Evolutionary conservation across 2,329 filamentous ascomycete genomes (phyloP).

Genomic region (Fusarium vanettenii): DNA sequence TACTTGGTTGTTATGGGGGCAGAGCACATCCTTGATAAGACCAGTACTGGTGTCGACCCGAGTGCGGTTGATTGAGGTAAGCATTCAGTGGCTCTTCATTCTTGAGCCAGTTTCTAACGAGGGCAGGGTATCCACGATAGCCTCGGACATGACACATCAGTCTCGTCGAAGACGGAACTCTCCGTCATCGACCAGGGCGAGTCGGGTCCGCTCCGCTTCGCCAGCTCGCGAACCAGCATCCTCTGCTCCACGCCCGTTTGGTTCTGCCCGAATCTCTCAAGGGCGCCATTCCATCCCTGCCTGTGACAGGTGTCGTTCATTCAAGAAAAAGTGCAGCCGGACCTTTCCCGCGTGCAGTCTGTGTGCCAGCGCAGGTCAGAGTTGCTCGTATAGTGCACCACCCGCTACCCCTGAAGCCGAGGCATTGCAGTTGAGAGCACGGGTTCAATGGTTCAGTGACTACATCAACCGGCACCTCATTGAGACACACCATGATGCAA

Average conservation of each 20-base stretch:
- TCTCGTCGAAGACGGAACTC: not conserved
- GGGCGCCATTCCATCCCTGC: slow-evolving; percentile 14
- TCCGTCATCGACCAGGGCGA: not conserved
- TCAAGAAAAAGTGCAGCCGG: slow-evolving; percentile 56
- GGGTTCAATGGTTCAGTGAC: slow-evolving; percentile 29
- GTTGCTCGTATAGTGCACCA: slow-evolving; percentile 46
- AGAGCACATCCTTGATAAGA: not conserved
- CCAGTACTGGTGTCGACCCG: not conserved
- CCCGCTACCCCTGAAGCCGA: slow-evolving; percentile 35
- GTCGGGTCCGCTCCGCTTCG: not conserved
- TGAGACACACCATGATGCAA: not conserved
- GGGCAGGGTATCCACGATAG: not conserved
- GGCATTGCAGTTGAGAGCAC: not conserved
- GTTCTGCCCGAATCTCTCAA: not conserved
- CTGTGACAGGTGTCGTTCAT: slow-evolving; percentile 53
- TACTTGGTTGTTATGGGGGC: not conserved
- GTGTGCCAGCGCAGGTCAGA: slow-evolving; percentile 49
- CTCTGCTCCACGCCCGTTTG: not conserved
- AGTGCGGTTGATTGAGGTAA: not conserved
- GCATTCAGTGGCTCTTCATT: not conserved
- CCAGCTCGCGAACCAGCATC: not conserved
- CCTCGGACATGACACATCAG: not conserved
- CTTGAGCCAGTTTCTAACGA: too few relatives aligned
- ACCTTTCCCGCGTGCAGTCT: slow-evolving; percentile 50
- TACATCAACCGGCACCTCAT: slow-evolving; percentile 46